phyloP scores from a whole-genome alignment of 306 rosid genomes.

The Glycine soja region DNA sequence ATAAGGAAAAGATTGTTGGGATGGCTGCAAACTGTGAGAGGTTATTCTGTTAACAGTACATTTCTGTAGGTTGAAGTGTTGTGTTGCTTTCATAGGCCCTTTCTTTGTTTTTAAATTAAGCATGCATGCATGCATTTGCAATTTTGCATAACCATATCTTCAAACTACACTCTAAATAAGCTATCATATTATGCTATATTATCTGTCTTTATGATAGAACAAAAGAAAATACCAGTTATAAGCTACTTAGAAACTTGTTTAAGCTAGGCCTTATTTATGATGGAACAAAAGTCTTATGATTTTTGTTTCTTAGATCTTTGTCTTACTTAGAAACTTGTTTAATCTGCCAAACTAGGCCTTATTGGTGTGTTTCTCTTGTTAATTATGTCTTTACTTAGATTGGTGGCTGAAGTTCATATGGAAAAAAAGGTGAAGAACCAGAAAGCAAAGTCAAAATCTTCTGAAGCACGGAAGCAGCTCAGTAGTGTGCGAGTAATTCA shows the following conservation, averaged over 20 bases:
- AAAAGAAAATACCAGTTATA: neutral
- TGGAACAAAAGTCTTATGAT: neutral
- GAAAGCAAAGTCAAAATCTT: constrained; percentile 76
- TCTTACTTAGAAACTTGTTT: neutral
- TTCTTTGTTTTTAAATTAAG: constrained; percentile 8
- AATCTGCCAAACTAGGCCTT: neutral
- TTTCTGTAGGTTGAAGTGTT: constrained; percentile 35
- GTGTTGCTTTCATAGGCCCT: neutral
- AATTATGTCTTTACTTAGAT: constrained; percentile 52
- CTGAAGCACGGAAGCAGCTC: constrained; percentile 96
- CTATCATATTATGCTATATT: neutral
- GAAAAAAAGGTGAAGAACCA: constrained; percentile 86
- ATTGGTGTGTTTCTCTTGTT: constrained; percentile 28
- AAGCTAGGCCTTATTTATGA: neutral
- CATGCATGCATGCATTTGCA: neutral
- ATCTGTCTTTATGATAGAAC: constrained; percentile 18
- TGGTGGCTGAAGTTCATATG: constrained; percentile 74
- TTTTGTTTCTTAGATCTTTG: too few relatives aligned
- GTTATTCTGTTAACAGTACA: constrained; percentile 44
- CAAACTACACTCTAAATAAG: neutral
- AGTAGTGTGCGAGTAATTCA: constrained; percentile 94
- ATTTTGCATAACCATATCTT: constrained; percentile 7
- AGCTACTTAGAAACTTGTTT: neutral
- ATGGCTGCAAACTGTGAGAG: constrained; percentile 94
- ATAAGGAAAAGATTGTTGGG: constrained; percentile 97